phyloP scores from a whole-genome alignment of 352 stramenopile species.

The Pythium rhizo-oryzae region DNA sequence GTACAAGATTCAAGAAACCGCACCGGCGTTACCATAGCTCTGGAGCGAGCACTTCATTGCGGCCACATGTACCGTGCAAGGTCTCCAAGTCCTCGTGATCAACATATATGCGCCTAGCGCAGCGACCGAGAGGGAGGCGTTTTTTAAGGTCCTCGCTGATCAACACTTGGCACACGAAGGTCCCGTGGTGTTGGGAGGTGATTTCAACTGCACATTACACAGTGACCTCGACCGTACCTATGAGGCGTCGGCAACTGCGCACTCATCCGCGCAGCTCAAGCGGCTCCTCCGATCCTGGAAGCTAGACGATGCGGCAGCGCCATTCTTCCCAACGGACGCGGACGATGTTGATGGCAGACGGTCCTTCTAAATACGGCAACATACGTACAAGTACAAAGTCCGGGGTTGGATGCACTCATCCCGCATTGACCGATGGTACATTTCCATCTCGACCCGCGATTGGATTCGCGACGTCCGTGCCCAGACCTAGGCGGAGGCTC shows the following conservation, averaged over 20 bases:
- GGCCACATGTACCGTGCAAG: not conserved
- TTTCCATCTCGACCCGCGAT: not conserved
- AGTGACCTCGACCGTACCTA: not conserved
- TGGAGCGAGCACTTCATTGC: constrained; percentile 6
- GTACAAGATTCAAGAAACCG: not conserved
- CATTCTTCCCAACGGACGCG: not conserved
- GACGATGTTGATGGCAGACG: not conserved
- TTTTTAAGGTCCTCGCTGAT: not conserved
- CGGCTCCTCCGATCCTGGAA: not conserved
- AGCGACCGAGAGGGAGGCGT: not conserved
- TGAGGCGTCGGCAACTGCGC: not conserved
- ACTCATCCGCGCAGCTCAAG: not conserved
- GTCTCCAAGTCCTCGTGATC: not conserved
- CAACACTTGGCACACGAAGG: not conserved
- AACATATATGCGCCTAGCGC: constrained; percentile 1
- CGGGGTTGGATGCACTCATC: not conserved
- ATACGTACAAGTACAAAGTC: constrained; percentile 4
- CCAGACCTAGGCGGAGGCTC: not conserved
- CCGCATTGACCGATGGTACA: constrained; percentile 9
- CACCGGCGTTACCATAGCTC: not conserved
- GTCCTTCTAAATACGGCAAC: not conserved
- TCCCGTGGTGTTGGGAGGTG: not conserved
- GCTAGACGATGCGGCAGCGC: not conserved
- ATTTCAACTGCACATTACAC: constrained; percentile 8
- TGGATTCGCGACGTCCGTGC: not conserved